These are phyloP conservation scores for Adansonia gregorii DNA, from an alignment of 441 rosid species.

Conservation along the genomic window DNA sequence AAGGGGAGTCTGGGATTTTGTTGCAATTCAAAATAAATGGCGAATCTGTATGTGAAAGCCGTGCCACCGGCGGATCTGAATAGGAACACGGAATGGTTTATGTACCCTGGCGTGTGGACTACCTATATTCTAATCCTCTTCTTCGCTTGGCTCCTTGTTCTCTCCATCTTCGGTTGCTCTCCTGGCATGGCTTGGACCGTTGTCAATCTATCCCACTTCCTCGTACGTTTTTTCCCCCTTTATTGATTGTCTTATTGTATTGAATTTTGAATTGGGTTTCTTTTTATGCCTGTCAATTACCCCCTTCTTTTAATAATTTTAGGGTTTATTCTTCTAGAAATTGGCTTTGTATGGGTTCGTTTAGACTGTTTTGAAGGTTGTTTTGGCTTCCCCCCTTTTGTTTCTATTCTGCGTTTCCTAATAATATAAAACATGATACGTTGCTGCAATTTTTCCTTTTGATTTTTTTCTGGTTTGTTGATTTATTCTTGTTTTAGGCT, in stretches of 20 bases:
- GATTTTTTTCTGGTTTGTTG: not conserved
- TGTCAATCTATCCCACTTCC: constrained; percentile 78
- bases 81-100: constrained; percentile 92
- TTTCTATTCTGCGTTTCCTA: not conserved
- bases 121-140: constrained; percentile 73
- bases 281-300: constrained; percentile 6
- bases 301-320: not conserved
- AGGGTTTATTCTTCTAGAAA: not conserved
- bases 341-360: not conserved
- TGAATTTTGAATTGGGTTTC: constrained; percentile 8
- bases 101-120: constrained; percentile 93
- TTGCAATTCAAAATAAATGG: constrained; percentile 27
- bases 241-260: not conserved
- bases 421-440: not conserved
- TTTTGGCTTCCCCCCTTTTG: not conserved
- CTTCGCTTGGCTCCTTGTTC: constrained; percentile 74
- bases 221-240: constrained; percentile 34
- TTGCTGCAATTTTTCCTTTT: not conserved
- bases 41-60: constrained; percentile 75
- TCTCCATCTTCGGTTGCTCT: constrained; percentile 73
- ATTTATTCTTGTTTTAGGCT: not conserved
- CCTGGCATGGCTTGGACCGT: constrained; percentile 94
- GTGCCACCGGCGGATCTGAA: constrained; percentile 85
- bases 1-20: not conserved
- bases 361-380: not conserved